Evolutionary conservation across 441 rosid species (phyloP).

Genomic region (Arabidopsis hybrid): DNA sequence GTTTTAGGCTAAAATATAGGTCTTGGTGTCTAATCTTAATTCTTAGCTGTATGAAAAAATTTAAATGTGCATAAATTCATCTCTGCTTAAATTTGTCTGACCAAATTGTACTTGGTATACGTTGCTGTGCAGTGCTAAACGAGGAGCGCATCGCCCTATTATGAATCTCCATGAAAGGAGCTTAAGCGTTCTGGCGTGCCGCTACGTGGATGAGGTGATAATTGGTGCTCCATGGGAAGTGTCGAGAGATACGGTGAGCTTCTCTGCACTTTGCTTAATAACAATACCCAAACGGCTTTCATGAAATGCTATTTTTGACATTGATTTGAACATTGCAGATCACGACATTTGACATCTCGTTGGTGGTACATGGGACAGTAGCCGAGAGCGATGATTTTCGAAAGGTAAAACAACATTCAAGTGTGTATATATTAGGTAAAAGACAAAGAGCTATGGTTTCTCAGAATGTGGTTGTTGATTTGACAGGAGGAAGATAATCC

Average conservation of each 20-base stretch:
- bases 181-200: constrained; percentile 89
- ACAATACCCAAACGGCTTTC: background rate
- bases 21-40: too few species aligned
- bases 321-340: constrained; percentile 55
- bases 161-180: constrained; percentile 97
- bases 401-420: constrained; percentile 30
- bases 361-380: constrained; percentile 90
- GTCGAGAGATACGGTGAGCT: constrained; percentile 82
- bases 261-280: constrained; percentile 22
- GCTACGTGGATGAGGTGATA: constrained; percentile 97
- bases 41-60: too few species aligned
- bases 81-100: constrained; percentile 12
- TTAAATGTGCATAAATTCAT: constrained; percentile 1
- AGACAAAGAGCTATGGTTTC: constrained; percentile 4
- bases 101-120: constrained; percentile 11
- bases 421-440: background rate
- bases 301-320: constrained; percentile 16
- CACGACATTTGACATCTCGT: constrained; percentile 84
- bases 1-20: constrained; percentile 15
- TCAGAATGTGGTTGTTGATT: constrained; percentile 21
- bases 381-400: constrained; percentile 63
- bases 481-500: constrained; percentile 73
- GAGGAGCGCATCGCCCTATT: constrained; percentile 79
- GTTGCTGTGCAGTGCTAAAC: constrained; percentile 64
- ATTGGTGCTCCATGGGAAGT: constrained; percentile 99